These are phyloP conservation scores for Ascochyta rabiei DNA, from an alignment of 2,329 filamentous ascomycete genomes.

Conservation along the genomic window DNA sequence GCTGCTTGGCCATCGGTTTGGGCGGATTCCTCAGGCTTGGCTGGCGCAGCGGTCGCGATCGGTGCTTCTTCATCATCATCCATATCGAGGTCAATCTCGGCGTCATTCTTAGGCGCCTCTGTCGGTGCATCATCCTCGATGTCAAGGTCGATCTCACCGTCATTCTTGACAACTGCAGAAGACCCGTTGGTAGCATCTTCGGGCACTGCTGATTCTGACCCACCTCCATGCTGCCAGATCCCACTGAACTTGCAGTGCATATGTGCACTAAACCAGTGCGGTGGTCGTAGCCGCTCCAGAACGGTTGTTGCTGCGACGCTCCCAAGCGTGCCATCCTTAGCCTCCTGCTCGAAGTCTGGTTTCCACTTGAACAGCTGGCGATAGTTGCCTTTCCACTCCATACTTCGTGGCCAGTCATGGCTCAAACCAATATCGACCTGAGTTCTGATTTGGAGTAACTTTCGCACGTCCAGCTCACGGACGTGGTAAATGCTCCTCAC, in stretches of 20 bases:
- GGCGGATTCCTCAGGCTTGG: slow-evolving; percentile 15
- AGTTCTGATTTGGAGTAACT: slow-evolving; percentile 80
- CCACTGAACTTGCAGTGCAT: slow-evolving; percentile 88
- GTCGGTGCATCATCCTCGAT: slow-evolving; percentile 56
- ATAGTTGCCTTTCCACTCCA: slow-evolving; percentile 79
- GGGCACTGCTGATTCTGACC: slow-evolving; percentile 32
- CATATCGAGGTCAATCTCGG: slow-evolving; percentile 51
- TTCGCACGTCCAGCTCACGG: slow-evolving; percentile 87
- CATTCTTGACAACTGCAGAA: slow-evolving; percentile 55
- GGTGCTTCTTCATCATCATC: slow-evolving; percentile 40
- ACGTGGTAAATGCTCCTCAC: slow-evolving; percentile 87
- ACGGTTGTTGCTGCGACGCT: slow-evolving; percentile 80
- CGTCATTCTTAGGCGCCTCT: slow-evolving; percentile 36
- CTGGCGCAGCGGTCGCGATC: slow-evolving; percentile 12
- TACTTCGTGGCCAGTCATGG: slow-evolving; percentile 90
- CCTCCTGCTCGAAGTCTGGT: slow-evolving; percentile 76
- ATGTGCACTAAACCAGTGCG: slow-evolving; percentile 89
- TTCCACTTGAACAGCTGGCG: slow-evolving; percentile 74
- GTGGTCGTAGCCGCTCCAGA: slow-evolving; percentile 79
- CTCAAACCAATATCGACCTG: slow-evolving; percentile 91
- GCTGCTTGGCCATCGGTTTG: slow-evolving; percentile 21
- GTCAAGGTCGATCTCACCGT: slow-evolving; percentile 63
- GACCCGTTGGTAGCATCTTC: slow-evolving; percentile 5
- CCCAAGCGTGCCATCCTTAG: slow-evolving; percentile 74
- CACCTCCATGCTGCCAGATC: slow-evolving; percentile 53